Evolutionary conservation across 331 rosid genomes (phyloP).

Genomic region (Quercus tomentella): DNA sequence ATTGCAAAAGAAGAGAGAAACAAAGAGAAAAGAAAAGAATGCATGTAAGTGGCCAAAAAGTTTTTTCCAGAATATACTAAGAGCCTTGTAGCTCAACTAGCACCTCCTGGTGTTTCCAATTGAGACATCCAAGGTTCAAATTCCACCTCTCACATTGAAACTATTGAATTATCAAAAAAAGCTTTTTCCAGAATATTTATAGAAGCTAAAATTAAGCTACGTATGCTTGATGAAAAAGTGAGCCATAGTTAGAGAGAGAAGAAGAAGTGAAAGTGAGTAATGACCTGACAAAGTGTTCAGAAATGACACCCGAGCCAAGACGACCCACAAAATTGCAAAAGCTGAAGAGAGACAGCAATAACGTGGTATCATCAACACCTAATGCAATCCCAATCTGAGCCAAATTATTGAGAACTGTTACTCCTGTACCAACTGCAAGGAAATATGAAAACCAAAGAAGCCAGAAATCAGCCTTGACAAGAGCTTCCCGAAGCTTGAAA

Average conservation of each 20-base stretch:
- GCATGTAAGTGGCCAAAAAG: not conserved
- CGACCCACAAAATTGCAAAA: conserved; percentile 80
- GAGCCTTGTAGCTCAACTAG: too few species aligned
- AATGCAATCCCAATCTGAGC: conserved; percentile 80
- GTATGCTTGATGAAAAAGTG: not conserved
- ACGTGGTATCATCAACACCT: conserved; percentile 56
- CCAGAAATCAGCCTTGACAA: conserved; percentile 91
- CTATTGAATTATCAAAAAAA: not conserved
- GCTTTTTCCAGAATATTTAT: not conserved
- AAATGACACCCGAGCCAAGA: conserved; percentile 72
- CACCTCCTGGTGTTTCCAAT: too few species aligned
- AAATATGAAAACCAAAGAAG: conserved; percentile 72
- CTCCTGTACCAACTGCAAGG: conserved; percentile 72
- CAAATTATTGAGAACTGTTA: conserved; percentile 79
- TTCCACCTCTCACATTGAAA: too few species aligned
- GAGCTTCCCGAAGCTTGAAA: conserved; percentile 61
- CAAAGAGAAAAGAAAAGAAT: not conserved
- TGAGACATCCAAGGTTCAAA: too few species aligned
- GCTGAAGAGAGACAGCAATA: conserved; percentile 70
- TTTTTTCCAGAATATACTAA: not conserved
- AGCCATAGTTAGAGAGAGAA: not conserved
- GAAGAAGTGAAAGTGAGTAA: not conserved
- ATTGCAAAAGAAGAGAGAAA: not conserved
- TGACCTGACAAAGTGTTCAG: conserved; percentile 88
- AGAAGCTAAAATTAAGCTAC: not conserved